Evolutionary conservation across 1,139 yeast species (phyloP), one percentile per base, ranked within the genome.

Genomic region (Eremothecium gossypii): DNA sequence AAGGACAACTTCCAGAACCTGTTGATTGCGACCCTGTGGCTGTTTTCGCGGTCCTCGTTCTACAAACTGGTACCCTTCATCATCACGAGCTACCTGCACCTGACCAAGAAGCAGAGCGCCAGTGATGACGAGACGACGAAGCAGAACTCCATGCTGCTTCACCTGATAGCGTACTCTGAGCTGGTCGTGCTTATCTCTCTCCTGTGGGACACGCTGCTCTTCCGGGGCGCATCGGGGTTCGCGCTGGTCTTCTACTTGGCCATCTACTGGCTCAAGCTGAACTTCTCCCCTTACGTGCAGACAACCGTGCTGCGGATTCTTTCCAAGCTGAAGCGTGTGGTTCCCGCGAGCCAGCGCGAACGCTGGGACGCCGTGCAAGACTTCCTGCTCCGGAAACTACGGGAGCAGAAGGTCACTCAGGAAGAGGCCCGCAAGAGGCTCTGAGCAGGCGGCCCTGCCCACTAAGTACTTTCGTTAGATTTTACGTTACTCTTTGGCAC

Each of bases 1-100:
- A 78, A 82, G 36, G 83, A 77, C 50, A 81, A 81, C 61, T 79
- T 79, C 67, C 91, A 82, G 57, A 75, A 72, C 53, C 61, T 77
- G 47, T 50, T 74, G 5, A 65, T 82, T 47, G 74, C 79, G 0
- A 27, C 60, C 2, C 63, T 76, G 29, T 82, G 89, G 89, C 57
- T 77, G 36, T 61, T 80, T 46, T 76, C 82, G 28, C 77, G 83
- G 61, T 69, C 73, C 48, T 78, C 86, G 1, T 61, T 75, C n/a
- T 79, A 77, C 63, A 82, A 82, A 57, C 52, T 82, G 38, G 47
- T 77, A 14, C 91, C 91, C 17, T 79, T 67, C 56, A 65, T 70
- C 49, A 54, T 77, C 40, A 66, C 80, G 40, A 70, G 89, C 10
- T 47, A 73, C 27, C 65, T 82, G 52, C 91, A 83, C 51, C 44